phyloP scores from a whole-genome alignment of 345 rosid species.

The Rhizophora mangle region DNA sequence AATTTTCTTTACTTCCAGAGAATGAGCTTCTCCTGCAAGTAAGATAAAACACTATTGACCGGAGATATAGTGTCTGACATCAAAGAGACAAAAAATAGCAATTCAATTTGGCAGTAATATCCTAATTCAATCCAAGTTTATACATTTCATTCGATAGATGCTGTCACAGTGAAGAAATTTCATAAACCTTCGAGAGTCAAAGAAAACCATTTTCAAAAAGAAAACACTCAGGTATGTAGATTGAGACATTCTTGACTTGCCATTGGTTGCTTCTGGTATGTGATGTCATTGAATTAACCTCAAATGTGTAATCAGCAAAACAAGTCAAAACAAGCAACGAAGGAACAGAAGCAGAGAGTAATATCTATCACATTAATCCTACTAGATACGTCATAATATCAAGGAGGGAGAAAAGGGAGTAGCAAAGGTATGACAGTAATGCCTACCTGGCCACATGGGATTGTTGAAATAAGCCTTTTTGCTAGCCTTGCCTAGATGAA shows the following conservation, averaged over 20 bases:
- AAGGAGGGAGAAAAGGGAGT: too few relatives aligned
- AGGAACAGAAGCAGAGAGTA: too few relatives aligned
- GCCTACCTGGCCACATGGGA: constrained; percentile 97
- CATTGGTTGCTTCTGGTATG: too few relatives aligned
- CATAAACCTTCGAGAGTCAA: not conserved
- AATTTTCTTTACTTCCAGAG: constrained; percentile 76
- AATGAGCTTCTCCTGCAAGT: constrained; percentile 85
- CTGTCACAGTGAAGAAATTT: not conserved
- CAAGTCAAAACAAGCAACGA: too few relatives aligned
- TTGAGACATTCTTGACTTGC: too few relatives aligned
- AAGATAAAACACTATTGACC: not conserved
- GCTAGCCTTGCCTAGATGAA: constrained; percentile 44
- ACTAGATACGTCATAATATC: too few relatives aligned
- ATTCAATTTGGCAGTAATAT: not conserved
- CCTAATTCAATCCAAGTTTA: not conserved
- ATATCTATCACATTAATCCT: too few relatives aligned
- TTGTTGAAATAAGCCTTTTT: constrained; percentile 77
- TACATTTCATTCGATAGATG: too few relatives aligned
- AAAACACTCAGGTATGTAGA: not conserved
- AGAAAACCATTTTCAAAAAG: not conserved
- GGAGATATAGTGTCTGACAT: not conserved
- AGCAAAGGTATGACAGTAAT: not conserved
- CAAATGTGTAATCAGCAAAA: too few relatives aligned
- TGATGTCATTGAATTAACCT: too few relatives aligned
- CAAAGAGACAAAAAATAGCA: not conserved